Evolutionary conservation across 257 asterid genomes (phyloP).

Genomic region (Knoxia roxburghii): DNA sequence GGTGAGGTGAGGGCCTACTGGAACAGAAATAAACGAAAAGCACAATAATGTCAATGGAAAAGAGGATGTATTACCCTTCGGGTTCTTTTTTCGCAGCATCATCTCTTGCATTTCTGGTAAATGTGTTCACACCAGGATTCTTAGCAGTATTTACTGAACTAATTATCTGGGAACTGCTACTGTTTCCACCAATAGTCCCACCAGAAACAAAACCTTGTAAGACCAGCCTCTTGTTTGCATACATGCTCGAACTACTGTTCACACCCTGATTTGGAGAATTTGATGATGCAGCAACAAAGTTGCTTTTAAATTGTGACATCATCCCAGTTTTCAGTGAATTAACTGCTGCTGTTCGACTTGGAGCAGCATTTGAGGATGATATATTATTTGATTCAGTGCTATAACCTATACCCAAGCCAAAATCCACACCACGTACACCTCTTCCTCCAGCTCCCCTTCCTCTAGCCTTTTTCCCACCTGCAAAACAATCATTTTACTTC

Average conservation of each 20-base stretch:
- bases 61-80: conserved; percentile 43
- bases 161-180: conserved; percentile 34
- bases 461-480: conserved; percentile 91
- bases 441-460: conserved; percentile 75
- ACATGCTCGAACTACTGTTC: conserved; percentile 35
- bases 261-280: conserved; percentile 57
- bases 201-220: conserved; percentile 88
- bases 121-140: conserved; percentile 27
- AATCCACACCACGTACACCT: conserved; percentile 97
- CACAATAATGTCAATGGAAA: background rate
- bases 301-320: conserved; percentile 82
- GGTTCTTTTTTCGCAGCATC: conserved; percentile 29
- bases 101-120: conserved; percentile 32
- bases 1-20: background rate
- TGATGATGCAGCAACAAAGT: conserved; percentile 83
- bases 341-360: conserved; percentile 62
- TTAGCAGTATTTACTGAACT: conserved; percentile 36
- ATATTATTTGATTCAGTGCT: conserved; percentile 46
- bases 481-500: conserved; percentile 11
- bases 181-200: conserved; percentile 88
- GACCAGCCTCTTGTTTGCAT: conserved; percentile 46
- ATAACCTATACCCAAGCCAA: conserved; percentile 92
- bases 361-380: conserved; percentile 36
- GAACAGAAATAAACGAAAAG: background rate
- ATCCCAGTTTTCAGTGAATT: conserved; percentile 64